Conservation (phyloP, 2,329 filamentous ascomycete genomes). For the Paecilomyces variotii region DNA sequence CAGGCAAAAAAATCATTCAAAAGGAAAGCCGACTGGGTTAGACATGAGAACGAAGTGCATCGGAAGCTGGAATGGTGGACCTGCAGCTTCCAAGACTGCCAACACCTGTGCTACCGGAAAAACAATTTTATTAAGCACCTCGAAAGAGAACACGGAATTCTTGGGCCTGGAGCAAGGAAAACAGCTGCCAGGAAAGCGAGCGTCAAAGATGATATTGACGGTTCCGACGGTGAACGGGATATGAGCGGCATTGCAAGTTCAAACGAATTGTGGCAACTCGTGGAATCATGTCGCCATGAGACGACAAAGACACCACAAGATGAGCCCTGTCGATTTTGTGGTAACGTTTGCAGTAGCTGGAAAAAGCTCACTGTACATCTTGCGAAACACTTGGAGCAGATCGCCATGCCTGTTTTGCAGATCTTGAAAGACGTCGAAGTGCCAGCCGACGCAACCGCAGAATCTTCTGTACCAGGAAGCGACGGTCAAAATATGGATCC, state of each 20-base stretch:
- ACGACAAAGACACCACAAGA: constrained; percentile 58
- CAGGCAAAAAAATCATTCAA: constrained; percentile 93
- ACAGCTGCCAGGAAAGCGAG: constrained; percentile 46
- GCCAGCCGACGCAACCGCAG: constrained; percentile 54
- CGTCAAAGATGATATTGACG: constrained; percentile 49
- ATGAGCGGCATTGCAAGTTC: constrained; percentile 17
- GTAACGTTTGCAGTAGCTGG: constrained; percentile 71
- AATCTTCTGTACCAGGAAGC: not conserved
- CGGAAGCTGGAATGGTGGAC: constrained; percentile 87
- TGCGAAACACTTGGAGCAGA: constrained; percentile 89
- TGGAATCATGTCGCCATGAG: constrained; percentile 68
- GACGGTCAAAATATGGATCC: not conserved
- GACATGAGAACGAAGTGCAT: constrained; percentile 88
- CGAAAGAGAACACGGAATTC: constrained; percentile 80
- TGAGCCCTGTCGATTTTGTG: constrained; percentile 82
- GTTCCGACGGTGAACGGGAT: constrained; percentile 16
- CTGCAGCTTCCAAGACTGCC: constrained; percentile 73
- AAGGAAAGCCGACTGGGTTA: constrained; percentile 90
- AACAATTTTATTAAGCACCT: constrained; percentile 93
- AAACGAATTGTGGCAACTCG: constrained; percentile 66
- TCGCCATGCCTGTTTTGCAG: constrained; percentile 69
- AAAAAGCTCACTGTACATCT: constrained; percentile 92
- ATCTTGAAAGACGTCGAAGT: constrained; percentile 38
- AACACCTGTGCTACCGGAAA: constrained; percentile 74
- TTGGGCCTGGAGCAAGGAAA: constrained; percentile 68